Evolutionary conservation across 495 filamentous ascomycete genomes (phyloP).

Genomic region (Cercophora sp.): DNA sequence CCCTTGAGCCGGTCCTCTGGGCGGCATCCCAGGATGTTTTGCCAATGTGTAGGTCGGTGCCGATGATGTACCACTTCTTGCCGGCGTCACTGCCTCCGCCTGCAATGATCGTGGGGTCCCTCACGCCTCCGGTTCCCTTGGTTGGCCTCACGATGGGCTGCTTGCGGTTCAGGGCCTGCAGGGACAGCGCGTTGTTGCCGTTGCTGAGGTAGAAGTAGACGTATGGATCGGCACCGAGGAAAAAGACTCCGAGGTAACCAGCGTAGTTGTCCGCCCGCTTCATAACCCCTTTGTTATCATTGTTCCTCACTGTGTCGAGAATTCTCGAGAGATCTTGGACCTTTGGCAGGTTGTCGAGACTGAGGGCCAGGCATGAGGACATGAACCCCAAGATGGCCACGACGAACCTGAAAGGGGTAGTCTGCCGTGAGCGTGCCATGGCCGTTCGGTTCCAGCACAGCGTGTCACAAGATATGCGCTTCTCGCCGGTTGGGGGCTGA

Average conservation of each 20-base stretch:
- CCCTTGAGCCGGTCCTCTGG: constrained; percentile 44
- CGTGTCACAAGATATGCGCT: too few relatives aligned
- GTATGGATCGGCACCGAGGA: constrained; percentile 49
- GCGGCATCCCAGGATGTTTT: constrained; percentile 52
- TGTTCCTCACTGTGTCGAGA: background rate
- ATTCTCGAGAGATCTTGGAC: background rate
- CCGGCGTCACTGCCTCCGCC: constrained; percentile 46
- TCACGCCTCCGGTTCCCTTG: constrained; percentile 46
- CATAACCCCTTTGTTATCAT: constrained; percentile 10
- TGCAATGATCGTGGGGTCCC: constrained; percentile 46
- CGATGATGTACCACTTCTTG: constrained; percentile 53
- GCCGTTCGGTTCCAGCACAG: too few relatives aligned
- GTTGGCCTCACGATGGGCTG: constrained; percentile 47
- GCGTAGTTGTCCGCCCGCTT: constrained; percentile 38
- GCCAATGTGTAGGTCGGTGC: constrained; percentile 50
- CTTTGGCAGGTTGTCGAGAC: too few relatives aligned
- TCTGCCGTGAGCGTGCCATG: too few relatives aligned
- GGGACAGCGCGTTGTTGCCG: constrained; percentile 44
- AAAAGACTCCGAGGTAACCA: constrained; percentile 51
- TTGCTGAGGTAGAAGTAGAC: constrained; percentile 53
- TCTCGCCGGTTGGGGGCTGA: too few relatives aligned
- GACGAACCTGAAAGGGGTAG: too few relatives aligned
- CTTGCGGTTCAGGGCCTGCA: constrained; percentile 45
- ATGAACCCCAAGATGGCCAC: too few relatives aligned
- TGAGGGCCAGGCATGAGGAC: too few relatives aligned